Evolutionary conservation across 2,329 filamentous ascomycete genomes (phyloP), one percentile per base, ranked within the genome.

Genomic region (Colletotrichum camelliae): DNA sequence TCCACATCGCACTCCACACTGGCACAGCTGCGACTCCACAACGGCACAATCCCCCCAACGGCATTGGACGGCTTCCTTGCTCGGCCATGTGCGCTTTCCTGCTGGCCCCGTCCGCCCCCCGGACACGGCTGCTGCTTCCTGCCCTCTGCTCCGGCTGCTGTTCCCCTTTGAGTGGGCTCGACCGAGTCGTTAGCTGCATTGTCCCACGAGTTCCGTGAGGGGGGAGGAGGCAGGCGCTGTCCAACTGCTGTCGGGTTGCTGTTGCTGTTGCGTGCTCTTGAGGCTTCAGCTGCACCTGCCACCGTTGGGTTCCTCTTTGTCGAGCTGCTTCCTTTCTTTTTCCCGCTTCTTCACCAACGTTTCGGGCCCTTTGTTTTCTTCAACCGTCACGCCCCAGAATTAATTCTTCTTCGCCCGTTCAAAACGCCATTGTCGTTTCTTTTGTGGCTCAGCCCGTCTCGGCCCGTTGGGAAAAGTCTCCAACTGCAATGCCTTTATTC

Each of bases 11-110:
- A 52, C 35, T 57, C 16, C 31, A 33, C 10, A 29, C 7, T 29
- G 29, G 29, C 29, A 6, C 29, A 29, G 29, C 29, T 29, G 29
- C 7, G 29, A 29, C 29, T 29, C 29, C 29, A 29, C 29, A 29
- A 6, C 7, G 5, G 29, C 15, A 27, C 70, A 62, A 7, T 27
- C 15, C 35, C 37, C 21, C 35, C 74, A 55, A 52, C 48, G 21
- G 35, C 15, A 69, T 60, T 55, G 39, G 29, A 27, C 35, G 35
- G n/a, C 43, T 74, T 69, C 74, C 74, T 39, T 73, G 65, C 37
- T 43, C n/a, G 6, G 58, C 74, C 74, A 76, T 76, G 74, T 76
- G 74, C 70, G 68, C 61, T 73, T 48, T 48, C 43, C 43, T 48
- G 43, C 39, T 27, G 64, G 58, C 74, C 55, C 64, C 66, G 33